phyloP scores from a whole-genome alignment of 768 basidiomycete genomes.

The Vishniacozyma victoriae region DNA sequence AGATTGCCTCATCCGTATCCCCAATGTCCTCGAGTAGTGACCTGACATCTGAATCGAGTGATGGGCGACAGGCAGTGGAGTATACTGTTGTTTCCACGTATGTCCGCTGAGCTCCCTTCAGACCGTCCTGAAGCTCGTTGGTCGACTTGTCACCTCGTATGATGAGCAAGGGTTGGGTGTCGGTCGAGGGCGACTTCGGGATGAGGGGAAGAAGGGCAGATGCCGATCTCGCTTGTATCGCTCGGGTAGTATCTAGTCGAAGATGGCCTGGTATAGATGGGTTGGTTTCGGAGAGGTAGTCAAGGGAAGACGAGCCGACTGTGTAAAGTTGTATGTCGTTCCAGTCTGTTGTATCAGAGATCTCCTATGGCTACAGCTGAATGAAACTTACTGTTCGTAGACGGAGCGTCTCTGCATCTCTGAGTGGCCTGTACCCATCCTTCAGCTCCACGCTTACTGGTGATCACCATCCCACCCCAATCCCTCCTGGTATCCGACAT shows the following conservation, averaged over 20 bases:
- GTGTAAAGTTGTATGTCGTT: background rate
- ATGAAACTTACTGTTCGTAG: background rate
- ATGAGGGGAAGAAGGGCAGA: background rate
- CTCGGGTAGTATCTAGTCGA: background rate
- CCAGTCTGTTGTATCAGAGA: background rate
- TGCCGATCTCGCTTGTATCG: background rate
- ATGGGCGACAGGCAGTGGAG: no score
- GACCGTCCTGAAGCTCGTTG: constrained; percentile 6
- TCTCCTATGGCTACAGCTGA: background rate
- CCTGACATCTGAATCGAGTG: no score
- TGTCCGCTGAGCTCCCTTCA: no score
- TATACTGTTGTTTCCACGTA: no score
- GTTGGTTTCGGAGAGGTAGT: background rate
- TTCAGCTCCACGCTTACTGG: constrained; percentile 7
- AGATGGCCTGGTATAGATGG: background rate
- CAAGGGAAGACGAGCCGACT: background rate
- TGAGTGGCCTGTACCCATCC: constrained; percentile 10
- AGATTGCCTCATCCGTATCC: background rate
- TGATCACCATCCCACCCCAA: constrained; percentile 11
- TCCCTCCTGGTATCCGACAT: background rate
- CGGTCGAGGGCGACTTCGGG: background rate
- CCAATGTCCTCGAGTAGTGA: background rate
- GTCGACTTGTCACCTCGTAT: constrained; percentile 15
- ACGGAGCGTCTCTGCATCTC: background rate
- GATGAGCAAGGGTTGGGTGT: background rate